Evolutionary conservation across 768 basidiomycete species (phyloP).

Genomic region (Pholiota microspora): DNA sequence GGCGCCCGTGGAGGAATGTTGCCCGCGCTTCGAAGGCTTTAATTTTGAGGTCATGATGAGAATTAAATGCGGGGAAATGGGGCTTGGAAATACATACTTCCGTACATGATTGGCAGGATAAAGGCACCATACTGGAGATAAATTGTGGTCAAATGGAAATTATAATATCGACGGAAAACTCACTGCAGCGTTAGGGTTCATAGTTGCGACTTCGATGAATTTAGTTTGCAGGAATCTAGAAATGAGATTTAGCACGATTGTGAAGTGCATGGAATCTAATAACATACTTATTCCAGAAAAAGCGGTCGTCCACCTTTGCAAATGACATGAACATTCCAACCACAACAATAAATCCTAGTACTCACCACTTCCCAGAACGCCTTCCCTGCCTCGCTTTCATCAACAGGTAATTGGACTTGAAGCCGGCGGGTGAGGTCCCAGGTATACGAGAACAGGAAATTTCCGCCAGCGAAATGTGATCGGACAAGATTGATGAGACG

Average conservation of each 20-base stretch:
- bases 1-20: constrained; percentile 70
- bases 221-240: constrained; percentile 53
- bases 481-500: constrained; percentile 85
- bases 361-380: constrained; percentile 78
- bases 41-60: not conserved
- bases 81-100: constrained; percentile 60
- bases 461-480: constrained; percentile 76
- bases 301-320: constrained; percentile 86
- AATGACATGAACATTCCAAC: not conserved
- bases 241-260: not conserved
- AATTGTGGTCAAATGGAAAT: not conserved
- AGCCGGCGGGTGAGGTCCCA: constrained; percentile 88
- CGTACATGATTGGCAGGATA: constrained; percentile 92
- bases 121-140: constrained; percentile 70
- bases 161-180: constrained; percentile 29
- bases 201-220: constrained; percentile 50
- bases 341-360: constrained; percentile 12
- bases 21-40: constrained; percentile 86
- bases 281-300: constrained; percentile 92
- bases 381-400: constrained; percentile 48
- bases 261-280: not conserved
- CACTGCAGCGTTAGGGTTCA: constrained; percentile 46
- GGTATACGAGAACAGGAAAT: constrained; percentile 86
- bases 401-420: constrained; percentile 73
- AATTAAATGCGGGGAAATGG: not conserved